A percentile compares a stretch with the other conserved stretches of the same genome.
Evolutionary conservation across 192 early-diverging fungal species (phyloP).

Genomic region (Umbelopsis vinacea): DNA sequence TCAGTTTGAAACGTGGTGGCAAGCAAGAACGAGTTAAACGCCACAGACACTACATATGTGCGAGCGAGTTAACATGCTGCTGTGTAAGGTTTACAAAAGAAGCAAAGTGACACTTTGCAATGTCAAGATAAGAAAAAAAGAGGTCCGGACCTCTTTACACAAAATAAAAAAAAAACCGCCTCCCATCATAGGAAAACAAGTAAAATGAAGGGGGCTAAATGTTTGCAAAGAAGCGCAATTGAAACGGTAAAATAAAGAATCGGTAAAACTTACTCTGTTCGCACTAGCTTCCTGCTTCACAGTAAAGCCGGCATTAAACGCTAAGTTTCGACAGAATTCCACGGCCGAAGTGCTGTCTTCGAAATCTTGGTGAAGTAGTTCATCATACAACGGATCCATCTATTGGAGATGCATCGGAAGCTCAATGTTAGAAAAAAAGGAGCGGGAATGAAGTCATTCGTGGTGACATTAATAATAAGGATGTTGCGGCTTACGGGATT

Average conservation of each 20-base stretch:
- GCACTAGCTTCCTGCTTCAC: slow-evolving; percentile 65
- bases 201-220: background rate
- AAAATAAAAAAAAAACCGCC: slow-evolving; percentile 4
- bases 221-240: background rate
- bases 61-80: background rate
- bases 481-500: slow-evolving; percentile 11
- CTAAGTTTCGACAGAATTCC: slow-evolving; percentile 49
- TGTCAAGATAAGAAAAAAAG: background rate
- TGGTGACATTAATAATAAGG: background rate
- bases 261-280: slow-evolving; percentile 45
- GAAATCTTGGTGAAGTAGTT: slow-evolving; percentile 44
- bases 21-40: slow-evolving; percentile 5
- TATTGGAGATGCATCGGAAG: background rate
- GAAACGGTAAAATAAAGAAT: background rate
- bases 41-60: background rate
- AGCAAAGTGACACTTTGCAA: too few species aligned
- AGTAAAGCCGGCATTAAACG: slow-evolving; percentile 55
- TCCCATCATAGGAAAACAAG: too few species aligned
- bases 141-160: background rate
- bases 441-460: background rate
- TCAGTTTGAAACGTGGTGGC: background rate
- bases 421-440: slow-evolving; percentile 4
- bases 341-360: slow-evolving; percentile 45
- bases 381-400: slow-evolving; percentile 54
- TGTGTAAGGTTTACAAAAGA: background rate